Evolutionary conservation across 495 filamentous ascomycete genomes (phyloP), one percentile per base, ranked within the genome.

Genomic region (Aspergillus sclerotiicarbonarius): DNA sequence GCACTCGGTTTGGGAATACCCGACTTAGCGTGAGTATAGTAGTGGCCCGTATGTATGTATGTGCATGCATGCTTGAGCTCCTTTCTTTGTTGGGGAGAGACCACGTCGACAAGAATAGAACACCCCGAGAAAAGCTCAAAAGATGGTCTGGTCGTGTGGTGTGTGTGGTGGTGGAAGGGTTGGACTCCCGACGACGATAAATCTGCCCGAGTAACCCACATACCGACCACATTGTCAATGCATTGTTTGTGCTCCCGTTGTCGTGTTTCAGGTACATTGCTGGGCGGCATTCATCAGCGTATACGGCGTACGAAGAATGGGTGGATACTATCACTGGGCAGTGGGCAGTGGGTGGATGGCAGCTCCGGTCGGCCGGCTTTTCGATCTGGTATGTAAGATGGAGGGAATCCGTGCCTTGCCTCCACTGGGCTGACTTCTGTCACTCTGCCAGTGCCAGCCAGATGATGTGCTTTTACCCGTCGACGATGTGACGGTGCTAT

Each of bases 231-330:
- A 48, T 46, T 25, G 45, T 18, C 39, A 35, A 43, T 54, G 52
- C 43, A 49, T 33, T 48, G 53, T 37, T 41, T 41, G n/a, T 15
- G 9, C 43, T 25, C 53, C 45, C 33, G 53, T 45, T 45, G 32
- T 46, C 44, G 32, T 56, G 53, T 49, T 49, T 56, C 25, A 56
- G 31, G 31, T 56, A 56, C 53, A 56, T 56, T 56, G 53, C 44
- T 56, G 21, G 53, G 44, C 53, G 45, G 43, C 39, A 33, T 49
- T 16, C 41, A 19, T 51, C 25, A 33, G 48, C 47, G 31, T 4
- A 25, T 32, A 16, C 15, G 47, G 31, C 3, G 29, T 32, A 16
- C 15, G 47, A 32, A 50, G 29, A n/a, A 50, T 32, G 47, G 37
- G 37, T 41, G 13, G 37, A 41, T 41, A 6, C 13, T n/a, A 4